Conservation (phyloP, 2,329 filamentous ascomycete genomes). For the Lecanicillium sp. region DNA sequence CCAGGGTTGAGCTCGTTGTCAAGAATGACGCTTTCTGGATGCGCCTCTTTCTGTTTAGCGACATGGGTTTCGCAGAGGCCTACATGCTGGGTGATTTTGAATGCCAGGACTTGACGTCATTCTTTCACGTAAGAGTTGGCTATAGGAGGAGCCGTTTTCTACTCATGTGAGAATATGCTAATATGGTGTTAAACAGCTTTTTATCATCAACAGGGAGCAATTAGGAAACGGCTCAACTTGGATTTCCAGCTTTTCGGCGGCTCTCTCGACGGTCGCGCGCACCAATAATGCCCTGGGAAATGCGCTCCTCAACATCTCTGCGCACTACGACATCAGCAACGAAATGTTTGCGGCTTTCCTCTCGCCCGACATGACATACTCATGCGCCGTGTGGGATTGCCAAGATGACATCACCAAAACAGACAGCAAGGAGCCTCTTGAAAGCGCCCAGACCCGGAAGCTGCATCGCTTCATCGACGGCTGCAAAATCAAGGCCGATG, state of each 20-base stretch:
- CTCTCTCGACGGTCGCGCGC: constrained; percentile 52
- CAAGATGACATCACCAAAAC: constrained; percentile 23
- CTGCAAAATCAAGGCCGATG: constrained; percentile 54
- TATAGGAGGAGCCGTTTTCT: not conserved
- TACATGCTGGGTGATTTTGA: constrained; percentile 69
- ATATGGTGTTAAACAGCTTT: constrained; percentile 43
- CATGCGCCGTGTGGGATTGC: constrained; percentile 58
- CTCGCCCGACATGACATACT: constrained; percentile 72
- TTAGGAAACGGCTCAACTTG: constrained; percentile 59
- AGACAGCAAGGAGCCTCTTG: constrained; percentile 48
- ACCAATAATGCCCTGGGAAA: constrained; percentile 53
- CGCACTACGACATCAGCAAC: constrained; percentile 72
- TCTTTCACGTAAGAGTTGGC: constrained; percentile 53
- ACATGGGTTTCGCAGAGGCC: constrained; percentile 69
- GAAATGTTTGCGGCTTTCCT: constrained; percentile 70
- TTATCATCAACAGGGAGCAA: constrained; percentile 61
- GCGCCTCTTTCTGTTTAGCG: constrained; percentile 60
- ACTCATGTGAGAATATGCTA: not conserved
- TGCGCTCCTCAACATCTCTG: constrained; percentile 59
- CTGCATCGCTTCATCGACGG: constrained; percentile 60
- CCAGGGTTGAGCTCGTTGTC: constrained; percentile 50
- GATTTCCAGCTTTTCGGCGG: constrained; percentile 52
- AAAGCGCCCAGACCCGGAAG: constrained; percentile 63
- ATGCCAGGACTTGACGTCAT: constrained; percentile 59
- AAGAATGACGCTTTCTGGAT: constrained; percentile 66